Evolutionary conservation across 768 basidiomycete species (phyloP).

Genomic region (Amanita exitialis): DNA sequence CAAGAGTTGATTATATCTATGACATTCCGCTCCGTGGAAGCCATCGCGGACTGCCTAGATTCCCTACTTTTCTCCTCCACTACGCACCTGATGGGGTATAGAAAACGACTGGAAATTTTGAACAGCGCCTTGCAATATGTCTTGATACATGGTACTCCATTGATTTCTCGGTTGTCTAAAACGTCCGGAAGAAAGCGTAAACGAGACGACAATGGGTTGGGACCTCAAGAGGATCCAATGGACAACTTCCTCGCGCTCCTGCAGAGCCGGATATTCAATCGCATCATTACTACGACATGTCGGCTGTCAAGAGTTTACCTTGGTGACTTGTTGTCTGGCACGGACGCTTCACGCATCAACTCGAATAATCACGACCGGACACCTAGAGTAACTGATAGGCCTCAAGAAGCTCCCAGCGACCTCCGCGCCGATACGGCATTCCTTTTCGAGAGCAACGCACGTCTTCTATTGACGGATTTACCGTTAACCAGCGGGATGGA

Average conservation of each 20-base stretch:
- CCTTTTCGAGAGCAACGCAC: slow-evolving; percentile 17
- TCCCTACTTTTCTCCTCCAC: background rate
- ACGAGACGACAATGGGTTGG: background rate
- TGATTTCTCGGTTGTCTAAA: slow-evolving; percentile 6
- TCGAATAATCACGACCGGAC: background rate
- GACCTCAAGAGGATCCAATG: background rate
- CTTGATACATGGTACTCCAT: slow-evolving; percentile 11
- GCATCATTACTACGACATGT: background rate
- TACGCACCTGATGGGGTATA: background rate
- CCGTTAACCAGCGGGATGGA: background rate
- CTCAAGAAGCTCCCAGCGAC: background rate
- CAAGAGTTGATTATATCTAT: slow-evolving; percentile 17
- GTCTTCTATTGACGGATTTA: slow-evolving; percentile 2
- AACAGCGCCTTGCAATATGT: slow-evolving; percentile 11
- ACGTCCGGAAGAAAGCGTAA: background rate
- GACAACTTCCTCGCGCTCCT: background rate
- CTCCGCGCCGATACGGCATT: slow-evolving; percentile 12
- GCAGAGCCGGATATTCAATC: slow-evolving; percentile 1
- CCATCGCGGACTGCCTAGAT: slow-evolving; percentile 13
- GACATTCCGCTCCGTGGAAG: slow-evolving; percentile 20
- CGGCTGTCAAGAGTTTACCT: background rate
- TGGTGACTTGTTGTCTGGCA: slow-evolving; percentile 6
- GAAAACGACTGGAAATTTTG: slow-evolving; percentile 14
- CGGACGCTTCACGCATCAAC: background rate
- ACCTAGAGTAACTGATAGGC: background rate